Evolutionary conservation across 2,329 filamentous ascomycete species (phyloP), one percentile per base, ranked within the genome.

Genomic region (Sporothrix humicola): DNA sequence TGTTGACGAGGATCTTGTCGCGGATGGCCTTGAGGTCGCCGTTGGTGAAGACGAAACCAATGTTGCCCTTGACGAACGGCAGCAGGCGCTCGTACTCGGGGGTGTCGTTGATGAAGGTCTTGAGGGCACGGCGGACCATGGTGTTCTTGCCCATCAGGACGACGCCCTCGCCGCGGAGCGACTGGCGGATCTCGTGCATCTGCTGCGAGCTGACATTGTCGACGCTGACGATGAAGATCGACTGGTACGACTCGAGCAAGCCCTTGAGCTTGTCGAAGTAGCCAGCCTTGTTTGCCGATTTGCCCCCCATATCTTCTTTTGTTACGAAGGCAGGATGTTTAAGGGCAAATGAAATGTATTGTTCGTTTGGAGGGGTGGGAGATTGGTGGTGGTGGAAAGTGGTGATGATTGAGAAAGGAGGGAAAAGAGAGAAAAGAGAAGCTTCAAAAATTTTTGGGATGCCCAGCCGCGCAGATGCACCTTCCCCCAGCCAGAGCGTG

Each of bases 121-220:
- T 97, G 83, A 99, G 89, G 81, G 96, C 97, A 89, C 96, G 95
- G 85, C 96, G 96, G 86, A 96, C 95, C 96, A 99, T 99, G 86
- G 96, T 99, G 92, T 99, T 99, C 92, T 98, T 98, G 84, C 95
- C 96, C 96, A 98, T 98, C 87, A 99, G 89, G 81, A 99, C 95
- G 80, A 98, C 93, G 86, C 90, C 95, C 86, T 97, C 87, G 77
- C 92, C 92, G 84, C 96, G 95, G 85, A 99, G 93, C 82, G 93
- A 87, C 82, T 92, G 87, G 85, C 96, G 93, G 86, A 99, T 98
- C 91, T 99, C 96, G 93, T 99, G 96, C 97, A 99, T 99, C 92
- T 99, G 97, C 91, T 99, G 96, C 80, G 96, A 99, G 86, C 92
- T 94, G 91, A 99, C 96, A 99, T 98, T 99, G 94, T 98, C 93